A percentile compares a stretch with the other conserved stretches of the same genome.
Evolutionary conservation across 768 basidiomycete genomes (phyloP).

Genomic region (Lentinula sp.): DNA sequence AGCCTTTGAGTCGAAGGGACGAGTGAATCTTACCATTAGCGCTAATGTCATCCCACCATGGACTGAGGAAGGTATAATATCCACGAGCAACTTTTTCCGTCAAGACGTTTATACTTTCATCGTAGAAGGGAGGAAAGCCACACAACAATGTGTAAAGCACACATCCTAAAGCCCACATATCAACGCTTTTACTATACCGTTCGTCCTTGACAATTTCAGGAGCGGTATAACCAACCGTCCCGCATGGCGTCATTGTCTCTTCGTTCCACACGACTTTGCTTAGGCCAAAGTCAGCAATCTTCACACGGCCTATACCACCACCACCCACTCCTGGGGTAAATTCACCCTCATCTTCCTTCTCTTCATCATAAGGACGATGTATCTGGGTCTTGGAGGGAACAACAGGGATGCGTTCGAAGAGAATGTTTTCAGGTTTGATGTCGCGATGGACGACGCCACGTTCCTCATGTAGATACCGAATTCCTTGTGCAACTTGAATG

Average conservation of each 20-base stretch:
- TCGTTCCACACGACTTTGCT: slow-evolving; percentile 99
- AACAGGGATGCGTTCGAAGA: slow-evolving; percentile 91
- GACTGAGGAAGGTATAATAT: slow-evolving; percentile 96
- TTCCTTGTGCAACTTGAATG: slow-evolving; percentile 89
- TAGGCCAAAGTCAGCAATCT: slow-evolving; percentile 98
- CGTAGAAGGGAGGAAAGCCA: slow-evolving; percentile 98
- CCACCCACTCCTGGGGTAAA: slow-evolving; percentile 90
- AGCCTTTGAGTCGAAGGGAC: no score
- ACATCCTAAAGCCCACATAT: slow-evolving; percentile 99
- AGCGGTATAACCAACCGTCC: slow-evolving; percentile 99
- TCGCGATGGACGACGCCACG: slow-evolving; percentile 98
- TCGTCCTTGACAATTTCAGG: slow-evolving; percentile 99
- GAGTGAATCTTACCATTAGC: slow-evolving; percentile 47
- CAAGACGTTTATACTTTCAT: slow-evolving; percentile 95
- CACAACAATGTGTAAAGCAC: slow-evolving; percentile 98
- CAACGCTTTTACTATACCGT: slow-evolving; percentile 91
- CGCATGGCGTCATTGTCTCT: slow-evolving; percentile 98
- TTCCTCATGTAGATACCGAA: slow-evolving; percentile 94
- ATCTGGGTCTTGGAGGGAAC: slow-evolving; percentile 73
- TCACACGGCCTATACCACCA: slow-evolving; percentile 95
- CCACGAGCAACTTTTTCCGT: slow-evolving; percentile 98
- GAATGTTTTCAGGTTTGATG: slow-evolving; percentile 96
- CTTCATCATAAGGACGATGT: slow-evolving; percentile 90
- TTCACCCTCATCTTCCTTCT: slow-evolving; percentile 98
- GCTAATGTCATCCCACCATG: slow-evolving; percentile 99